Evolutionary conservation across 2,329 filamentous ascomycete species (phyloP), one percentile per base, ranked within the genome.

Genomic region (Arthroderma sp.): DNA sequence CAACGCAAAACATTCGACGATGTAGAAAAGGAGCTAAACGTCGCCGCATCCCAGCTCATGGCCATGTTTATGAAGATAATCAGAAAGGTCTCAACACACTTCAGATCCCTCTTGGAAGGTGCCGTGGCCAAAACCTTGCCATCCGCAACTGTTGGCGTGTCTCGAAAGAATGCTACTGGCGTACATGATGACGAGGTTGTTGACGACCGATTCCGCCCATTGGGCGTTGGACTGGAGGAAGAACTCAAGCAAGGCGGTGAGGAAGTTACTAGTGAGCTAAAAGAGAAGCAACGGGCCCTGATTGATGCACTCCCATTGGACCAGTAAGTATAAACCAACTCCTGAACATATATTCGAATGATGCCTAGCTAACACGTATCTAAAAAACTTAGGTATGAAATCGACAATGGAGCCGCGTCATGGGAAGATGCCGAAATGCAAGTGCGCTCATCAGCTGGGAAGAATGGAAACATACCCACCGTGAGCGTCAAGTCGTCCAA

Each of bases 11-110:
- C 83, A 34, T 70, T 98, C 29, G 85, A 91, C 9, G 75, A 77
- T 8, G 68, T 95, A 6, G 82, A 88, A 50, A 78, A 81, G 50
- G 91, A 98, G 58, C 66, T 94, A 3, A 74, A 73, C 5, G 67
- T 95, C 4, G 78, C 77, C 1, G 74, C 78, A 2, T 82, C 80
- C 38, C 91, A 96, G 66, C 70, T 95, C 3, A 72, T 98, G 50
- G 88, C 89, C 49, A 94, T 96, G 83, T 96, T 98, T 64, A 86
- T 94, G 62, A 98, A 98, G 71, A 83, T 94, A 49, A 74, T 95
- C 48, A 79, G 87, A 52, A 96, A 96, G 68, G 75, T 94, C 34
- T 83, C 83, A 2, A 72, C 75, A 2, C 77, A 88, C 59, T 91
- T 98, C 65, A 77, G 80, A 30, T 69, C 73, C 3, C 66, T 96